Evolutionary conservation across 2,329 filamentous ascomycete genomes (phyloP).

Genomic region (Daldinia eschscholtzii): DNA sequence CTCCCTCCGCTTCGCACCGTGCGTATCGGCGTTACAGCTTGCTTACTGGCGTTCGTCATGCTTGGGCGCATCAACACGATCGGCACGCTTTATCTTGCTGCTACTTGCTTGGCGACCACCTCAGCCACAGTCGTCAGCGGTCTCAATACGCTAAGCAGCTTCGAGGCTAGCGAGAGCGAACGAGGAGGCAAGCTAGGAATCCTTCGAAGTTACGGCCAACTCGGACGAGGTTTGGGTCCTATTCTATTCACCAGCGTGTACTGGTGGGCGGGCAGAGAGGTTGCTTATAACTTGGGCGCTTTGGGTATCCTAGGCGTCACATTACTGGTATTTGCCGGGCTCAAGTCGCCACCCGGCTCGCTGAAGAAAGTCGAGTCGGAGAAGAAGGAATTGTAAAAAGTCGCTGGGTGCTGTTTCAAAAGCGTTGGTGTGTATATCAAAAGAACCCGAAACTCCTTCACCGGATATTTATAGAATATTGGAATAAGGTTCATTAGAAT

Average conservation of each 20-base stretch:
- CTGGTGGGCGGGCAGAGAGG: conserved; percentile 95
- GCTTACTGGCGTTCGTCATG: conserved; percentile 82
- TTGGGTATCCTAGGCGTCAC: conserved; percentile 82
- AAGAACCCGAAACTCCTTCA: neutral
- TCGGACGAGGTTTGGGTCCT: conserved; percentile 87
- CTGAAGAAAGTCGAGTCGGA: conserved; percentile 41
- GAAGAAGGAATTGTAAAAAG: conserved; percentile 51
- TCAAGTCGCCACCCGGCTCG: conserved; percentile 72
- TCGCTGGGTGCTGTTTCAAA: neutral
- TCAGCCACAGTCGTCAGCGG: conserved; percentile 96
- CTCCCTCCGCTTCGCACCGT: conserved; percentile 85
- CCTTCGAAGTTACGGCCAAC: conserved; percentile 84
- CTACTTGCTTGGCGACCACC: conserved; percentile 86
- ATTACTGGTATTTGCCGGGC: conserved; percentile 75
- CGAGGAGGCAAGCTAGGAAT: conserved; percentile 88
- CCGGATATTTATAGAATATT: neutral
- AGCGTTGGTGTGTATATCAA: neutral
- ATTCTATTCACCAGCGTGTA: conserved; percentile 94
- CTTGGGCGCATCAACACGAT: conserved; percentile 78
- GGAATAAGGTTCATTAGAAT: neutral
- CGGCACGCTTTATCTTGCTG: conserved; percentile 80
- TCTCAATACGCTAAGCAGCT: conserved; percentile 89
- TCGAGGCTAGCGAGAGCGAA: conserved; percentile 85
- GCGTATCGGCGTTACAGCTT: conserved; percentile 81
- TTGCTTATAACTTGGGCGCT: conserved; percentile 85